Percentiles rank a stretch among this genome's conserved stretches.
Conservation (phyloP, 2,329 filamentous ascomycete genomes). For the Fusarium sp. region DNA sequence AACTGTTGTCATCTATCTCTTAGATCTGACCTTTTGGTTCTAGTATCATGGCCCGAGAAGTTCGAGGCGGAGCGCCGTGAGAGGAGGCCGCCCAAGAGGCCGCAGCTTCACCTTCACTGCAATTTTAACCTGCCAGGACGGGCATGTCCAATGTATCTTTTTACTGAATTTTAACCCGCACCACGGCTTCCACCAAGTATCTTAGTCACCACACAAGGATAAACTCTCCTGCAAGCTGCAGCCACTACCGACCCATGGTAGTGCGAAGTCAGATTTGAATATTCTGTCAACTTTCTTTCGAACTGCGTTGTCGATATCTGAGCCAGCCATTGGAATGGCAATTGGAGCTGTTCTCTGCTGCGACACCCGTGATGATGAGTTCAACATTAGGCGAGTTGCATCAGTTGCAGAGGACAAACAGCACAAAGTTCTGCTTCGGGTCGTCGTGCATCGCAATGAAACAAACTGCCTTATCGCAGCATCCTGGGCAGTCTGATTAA, state of each 20-base stretch:
- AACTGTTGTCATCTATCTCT: no score
- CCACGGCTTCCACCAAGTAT: neutral
- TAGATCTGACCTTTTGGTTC: no score
- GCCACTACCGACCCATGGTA: conserved; percentile 10
- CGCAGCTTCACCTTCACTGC: conserved; percentile 16
- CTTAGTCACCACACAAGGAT: neutral
- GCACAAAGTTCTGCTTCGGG: neutral
- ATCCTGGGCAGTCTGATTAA: neutral
- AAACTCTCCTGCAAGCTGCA: neutral
- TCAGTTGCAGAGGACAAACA: conserved; percentile 10
- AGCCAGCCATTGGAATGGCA: neutral
- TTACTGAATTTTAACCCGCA: neutral
- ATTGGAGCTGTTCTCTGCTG: neutral
- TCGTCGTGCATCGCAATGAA: neutral
- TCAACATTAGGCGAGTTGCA: conserved; percentile 33
- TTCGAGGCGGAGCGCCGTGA: no score
- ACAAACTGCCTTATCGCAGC: neutral
- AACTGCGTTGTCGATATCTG: neutral
- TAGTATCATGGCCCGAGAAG: no score
- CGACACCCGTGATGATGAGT: neutral
- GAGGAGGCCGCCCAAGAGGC: no score
- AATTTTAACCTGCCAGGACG: neutral
- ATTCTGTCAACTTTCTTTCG: neutral
- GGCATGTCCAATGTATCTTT: no score
- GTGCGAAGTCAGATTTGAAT: neutral